Evolutionary conservation across 2,329 filamentous ascomycete species (phyloP).

Genomic region (Alternaria gansuensis): DNA sequence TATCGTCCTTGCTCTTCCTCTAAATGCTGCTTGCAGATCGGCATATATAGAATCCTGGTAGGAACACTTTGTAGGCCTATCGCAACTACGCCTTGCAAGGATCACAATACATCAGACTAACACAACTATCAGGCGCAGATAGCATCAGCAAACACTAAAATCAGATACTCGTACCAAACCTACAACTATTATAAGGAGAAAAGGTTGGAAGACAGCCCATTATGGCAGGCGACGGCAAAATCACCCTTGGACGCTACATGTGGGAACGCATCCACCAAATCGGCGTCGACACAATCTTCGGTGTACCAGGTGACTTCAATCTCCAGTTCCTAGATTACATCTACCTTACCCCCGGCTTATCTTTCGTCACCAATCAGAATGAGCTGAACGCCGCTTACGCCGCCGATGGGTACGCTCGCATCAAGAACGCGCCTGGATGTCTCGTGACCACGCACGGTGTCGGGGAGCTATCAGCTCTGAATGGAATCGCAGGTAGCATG

Average conservation of each 20-base stretch:
- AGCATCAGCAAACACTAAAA: background rate
- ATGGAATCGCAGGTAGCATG: constrained; percentile 57
- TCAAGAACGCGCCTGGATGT: constrained; percentile 61
- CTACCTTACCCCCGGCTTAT: constrained; percentile 52
- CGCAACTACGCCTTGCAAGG: background rate
- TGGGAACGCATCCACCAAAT: constrained; percentile 56
- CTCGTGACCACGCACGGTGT: constrained; percentile 69
- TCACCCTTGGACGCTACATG: constrained; percentile 55
- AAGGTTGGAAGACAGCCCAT: background rate
- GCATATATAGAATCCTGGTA: background rate
- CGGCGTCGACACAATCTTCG: constrained; percentile 54
- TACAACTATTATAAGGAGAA: background rate
- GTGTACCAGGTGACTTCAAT: constrained; percentile 59
- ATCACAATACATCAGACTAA: background rate
- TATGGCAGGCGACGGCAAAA: constrained; percentile 33
- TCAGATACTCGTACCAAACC: background rate
- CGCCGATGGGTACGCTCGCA: constrained; percentile 66
- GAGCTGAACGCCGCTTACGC: constrained; percentile 68
- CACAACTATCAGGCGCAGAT: constrained; percentile 3
- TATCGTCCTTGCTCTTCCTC: constrained; percentile 1
- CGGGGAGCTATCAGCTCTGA: constrained; percentile 60
- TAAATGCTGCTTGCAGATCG: constrained; percentile 1
- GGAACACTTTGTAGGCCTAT: constrained; percentile 9
- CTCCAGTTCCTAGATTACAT: constrained; percentile 57
- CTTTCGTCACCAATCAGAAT: constrained; percentile 64